A percentile compares a stretch with the other conserved stretches of the same genome.
These are phyloP conservation scores for Phytophthora rubi DNA, from an alignment of 352 stramenopile species.

Conservation along the genomic window DNA sequence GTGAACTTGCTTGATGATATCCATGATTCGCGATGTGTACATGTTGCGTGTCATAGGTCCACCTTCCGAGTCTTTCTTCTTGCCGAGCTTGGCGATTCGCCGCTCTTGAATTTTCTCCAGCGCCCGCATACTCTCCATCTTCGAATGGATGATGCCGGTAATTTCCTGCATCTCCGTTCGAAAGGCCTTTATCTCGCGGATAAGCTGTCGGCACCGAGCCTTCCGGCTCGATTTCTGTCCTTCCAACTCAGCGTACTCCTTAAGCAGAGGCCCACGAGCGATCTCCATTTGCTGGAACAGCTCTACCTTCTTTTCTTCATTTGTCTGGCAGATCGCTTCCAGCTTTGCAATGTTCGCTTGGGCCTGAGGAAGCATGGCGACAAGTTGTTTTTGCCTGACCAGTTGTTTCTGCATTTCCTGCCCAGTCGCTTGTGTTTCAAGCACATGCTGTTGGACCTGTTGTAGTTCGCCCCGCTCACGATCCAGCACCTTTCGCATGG, in stretches of 20 bases:
- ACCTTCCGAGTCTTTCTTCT: slow-evolving; percentile 24
- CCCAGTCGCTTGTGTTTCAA: slow-evolving; percentile 39
- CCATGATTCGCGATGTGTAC: slow-evolving; percentile 91
- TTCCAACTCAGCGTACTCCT: slow-evolving; percentile 53
- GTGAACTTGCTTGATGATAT: slow-evolving; percentile 91
- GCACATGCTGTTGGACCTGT: slow-evolving; percentile 38
- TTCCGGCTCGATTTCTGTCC: slow-evolving; percentile 61
- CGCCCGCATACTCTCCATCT: slow-evolving; percentile 58
- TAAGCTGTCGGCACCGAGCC: slow-evolving; percentile 57
- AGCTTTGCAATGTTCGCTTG: slow-evolving; percentile 75
- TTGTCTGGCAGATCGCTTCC: slow-evolving; percentile 63
- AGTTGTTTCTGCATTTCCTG: slow-evolving; percentile 57
- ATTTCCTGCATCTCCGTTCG: slow-evolving; percentile 74
- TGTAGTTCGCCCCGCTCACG: slow-evolving; percentile 39
- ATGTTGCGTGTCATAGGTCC: slow-evolving; percentile 64
- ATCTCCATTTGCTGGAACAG: slow-evolving; percentile 63
- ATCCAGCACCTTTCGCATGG: slow-evolving; percentile 51
- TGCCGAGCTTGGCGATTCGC: slow-evolving; percentile 28
- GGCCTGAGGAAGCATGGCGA: slow-evolving; percentile 71
- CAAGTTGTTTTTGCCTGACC: slow-evolving; percentile 54
- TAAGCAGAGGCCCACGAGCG: slow-evolving; percentile 49
- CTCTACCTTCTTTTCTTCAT: slow-evolving; percentile 53
- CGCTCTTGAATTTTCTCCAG: slow-evolving; percentile 68
- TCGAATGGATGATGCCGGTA: slow-evolving; percentile 64
- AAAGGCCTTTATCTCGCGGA: slow-evolving; percentile 73